Base-by-base conservation (phyloP, 176 grass and related monocot species). In the Pharus latifolius region DNA sequence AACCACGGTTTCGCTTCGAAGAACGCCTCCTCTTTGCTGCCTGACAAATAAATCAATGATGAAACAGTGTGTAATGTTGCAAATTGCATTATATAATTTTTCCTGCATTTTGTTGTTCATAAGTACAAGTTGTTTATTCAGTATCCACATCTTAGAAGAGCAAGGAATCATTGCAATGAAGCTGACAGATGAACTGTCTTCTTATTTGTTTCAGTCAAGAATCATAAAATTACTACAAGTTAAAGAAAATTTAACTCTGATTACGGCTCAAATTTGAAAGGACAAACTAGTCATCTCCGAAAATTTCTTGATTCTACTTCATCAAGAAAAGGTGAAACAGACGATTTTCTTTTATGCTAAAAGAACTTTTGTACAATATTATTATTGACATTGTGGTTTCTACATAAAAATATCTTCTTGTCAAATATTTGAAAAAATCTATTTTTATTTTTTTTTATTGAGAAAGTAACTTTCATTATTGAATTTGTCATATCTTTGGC, bases 1-100 rank as follows among this genome's bases (percentile, higher is more conserved):
- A 96, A 74, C 80, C 78, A 87, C 1, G 56, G 44, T 41, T 72
- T 78, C 32, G 93, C 73, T 76, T 92, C 93, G 23, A 96, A 96
- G 80, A 96, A 96, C 0, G 66, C 69, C 23, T 92, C 93, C 55
- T 92, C 93, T 84, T 74, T 87, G 69, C 77, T 90, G 35, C 78
- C 93, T 96, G 66, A n/a, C 2, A 65, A 65, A 43, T 25, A 15
- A 45, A 77, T 26, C 35, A 49, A 10, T 6, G 35, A 5, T 22
- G 5, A 44, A 67, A 29, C 38, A 65, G 8, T 12, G 17, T 34
- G 6, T 59, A 2, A 25, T 35, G 3, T 19, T 28, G 49, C 10
- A 49, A 43, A 20, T 47, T 4, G 38, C 1, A 3, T 2, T 43
- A 23, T 31, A 5, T 1, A n/a, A 33, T 17, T 56, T 34, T 4